A percentile compares a stretch with the other conserved stretches of the same genome.
These are phyloP conservation scores for Carex kokanica DNA, from an alignment of 176 grass and related monocot genomes.

Conservation along the genomic window DNA sequence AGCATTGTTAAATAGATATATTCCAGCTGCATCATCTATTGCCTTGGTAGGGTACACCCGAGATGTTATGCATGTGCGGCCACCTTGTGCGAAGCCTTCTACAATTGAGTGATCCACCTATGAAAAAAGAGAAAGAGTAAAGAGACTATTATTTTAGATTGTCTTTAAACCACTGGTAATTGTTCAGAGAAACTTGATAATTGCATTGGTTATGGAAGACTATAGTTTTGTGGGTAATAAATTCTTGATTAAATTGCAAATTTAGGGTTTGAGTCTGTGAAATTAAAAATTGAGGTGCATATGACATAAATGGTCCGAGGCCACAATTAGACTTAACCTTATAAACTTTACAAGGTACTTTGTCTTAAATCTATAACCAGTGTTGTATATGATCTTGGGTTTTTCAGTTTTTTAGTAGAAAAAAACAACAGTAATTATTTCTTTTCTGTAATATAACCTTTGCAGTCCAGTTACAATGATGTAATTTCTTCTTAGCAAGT, in stretches of 20 bases:
- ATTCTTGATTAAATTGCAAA: neutral
- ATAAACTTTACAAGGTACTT: neutral
- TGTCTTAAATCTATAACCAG: neutral
- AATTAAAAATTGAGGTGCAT: neutral
- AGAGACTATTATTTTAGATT: neutral
- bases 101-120: conserved; percentile 92
- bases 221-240: neutral
- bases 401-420: neutral
- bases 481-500: neutral
- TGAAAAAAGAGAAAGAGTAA: neutral
- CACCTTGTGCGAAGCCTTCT: conserved; percentile 71
- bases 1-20: conserved; percentile 91
- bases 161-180: too few species aligned
- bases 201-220: neutral
- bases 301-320: neutral
- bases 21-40: conserved; percentile 57
- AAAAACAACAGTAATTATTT: neutral
- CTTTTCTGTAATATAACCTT: neutral
- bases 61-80: conserved; percentile 62
- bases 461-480: neutral
- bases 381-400: too few species aligned
- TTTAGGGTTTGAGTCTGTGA: neutral
- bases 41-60: conserved; percentile 84
- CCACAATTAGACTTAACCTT: neutral
- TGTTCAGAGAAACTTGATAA: neutral